Conservation (phyloP, 805 yeast genomes). For the Candida sonorensis region DNA sequence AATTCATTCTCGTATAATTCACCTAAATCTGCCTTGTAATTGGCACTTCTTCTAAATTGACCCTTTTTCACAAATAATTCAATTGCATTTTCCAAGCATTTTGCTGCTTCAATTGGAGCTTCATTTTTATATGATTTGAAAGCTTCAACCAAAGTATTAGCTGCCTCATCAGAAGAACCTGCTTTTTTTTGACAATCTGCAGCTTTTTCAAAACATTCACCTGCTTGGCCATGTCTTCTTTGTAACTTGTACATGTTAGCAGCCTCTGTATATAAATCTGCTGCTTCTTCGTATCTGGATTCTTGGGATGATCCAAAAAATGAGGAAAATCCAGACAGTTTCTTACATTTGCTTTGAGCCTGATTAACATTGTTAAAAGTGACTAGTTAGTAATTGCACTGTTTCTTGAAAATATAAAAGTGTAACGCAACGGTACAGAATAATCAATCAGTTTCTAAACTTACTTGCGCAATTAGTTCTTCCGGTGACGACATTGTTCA, state of each 20-base stretch:
- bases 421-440: too few species aligned
- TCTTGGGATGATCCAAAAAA: slow-evolving; percentile 58
- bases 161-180: slow-evolving; percentile 82
- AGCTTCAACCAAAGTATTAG: slow-evolving; percentile 83
- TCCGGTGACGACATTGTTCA: slow-evolving; percentile 17
- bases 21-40: slow-evolving; percentile 86
- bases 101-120: slow-evolving; percentile 71
- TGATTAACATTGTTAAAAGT: too few species aligned
- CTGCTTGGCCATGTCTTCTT: slow-evolving; percentile 70
- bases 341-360: slow-evolving; percentile 68
- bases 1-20: slow-evolving; percentile 75
- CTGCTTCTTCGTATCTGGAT: slow-evolving; percentile 80
- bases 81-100: slow-evolving; percentile 69
- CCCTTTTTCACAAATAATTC: slow-evolving; percentile 83
- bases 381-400: too few species aligned
- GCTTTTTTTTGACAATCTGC: slow-evolving; percentile 73
- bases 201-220: slow-evolving; percentile 78
- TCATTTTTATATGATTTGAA: slow-evolving; percentile 76
- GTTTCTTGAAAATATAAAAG: too few species aligned
- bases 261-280: slow-evolving; percentile 84
- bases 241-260: slow-evolving; percentile 82
- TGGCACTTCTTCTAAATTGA: slow-evolving; percentile 94
- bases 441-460: too few species aligned
- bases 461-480: too few species aligned
- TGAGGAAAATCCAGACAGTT: slow-evolving; percentile 62